Conservation (phyloP, 179 eudicot genomes). For the Beta macrorhiza region DNA sequence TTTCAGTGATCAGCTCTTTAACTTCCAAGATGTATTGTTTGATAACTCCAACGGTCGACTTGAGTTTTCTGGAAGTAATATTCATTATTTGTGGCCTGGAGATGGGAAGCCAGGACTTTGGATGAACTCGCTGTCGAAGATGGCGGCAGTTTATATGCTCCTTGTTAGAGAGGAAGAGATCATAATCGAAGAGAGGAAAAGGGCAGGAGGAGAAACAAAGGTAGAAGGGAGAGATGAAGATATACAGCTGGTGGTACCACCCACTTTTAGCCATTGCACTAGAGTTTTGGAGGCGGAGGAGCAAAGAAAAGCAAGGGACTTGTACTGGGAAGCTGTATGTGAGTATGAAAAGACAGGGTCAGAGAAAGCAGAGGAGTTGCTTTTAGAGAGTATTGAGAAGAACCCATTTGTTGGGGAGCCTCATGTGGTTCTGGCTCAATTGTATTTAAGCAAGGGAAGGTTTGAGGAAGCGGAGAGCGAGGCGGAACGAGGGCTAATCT, state of each 20-base stretch:
- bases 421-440: constrained; percentile 60
- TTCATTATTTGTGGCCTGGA: constrained; percentile 61
- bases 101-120: constrained; percentile 92
- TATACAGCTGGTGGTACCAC: constrained; percentile 71
- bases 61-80: constrained; percentile 60
- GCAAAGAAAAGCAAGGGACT: constrained; percentile 58
- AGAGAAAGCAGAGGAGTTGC: constrained; percentile 53
- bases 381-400: constrained; percentile 50
- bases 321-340: constrained; percentile 82
- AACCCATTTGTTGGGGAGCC: constrained; percentile 79
- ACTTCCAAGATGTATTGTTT: constrained; percentile 69
- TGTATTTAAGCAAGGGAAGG: constrained; percentile 51
- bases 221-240: constrained; percentile 52
- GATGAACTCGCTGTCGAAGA: constrained; percentile 68
- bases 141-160: constrained; percentile 68
- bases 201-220: background rate
- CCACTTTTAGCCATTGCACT: constrained; percentile 65
- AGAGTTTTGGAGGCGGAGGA: constrained; percentile 55
- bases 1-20: constrained; percentile 80
- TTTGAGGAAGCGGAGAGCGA: constrained; percentile 60
- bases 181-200: constrained; percentile 35
- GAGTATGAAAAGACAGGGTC: constrained; percentile 33
- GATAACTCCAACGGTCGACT: constrained; percentile 59
- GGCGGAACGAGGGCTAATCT: constrained; percentile 52
- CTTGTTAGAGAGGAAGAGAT: constrained; percentile 71